Conservation (phyloP, 106 monocot genomes). For the Acorus gramineus region DNA sequence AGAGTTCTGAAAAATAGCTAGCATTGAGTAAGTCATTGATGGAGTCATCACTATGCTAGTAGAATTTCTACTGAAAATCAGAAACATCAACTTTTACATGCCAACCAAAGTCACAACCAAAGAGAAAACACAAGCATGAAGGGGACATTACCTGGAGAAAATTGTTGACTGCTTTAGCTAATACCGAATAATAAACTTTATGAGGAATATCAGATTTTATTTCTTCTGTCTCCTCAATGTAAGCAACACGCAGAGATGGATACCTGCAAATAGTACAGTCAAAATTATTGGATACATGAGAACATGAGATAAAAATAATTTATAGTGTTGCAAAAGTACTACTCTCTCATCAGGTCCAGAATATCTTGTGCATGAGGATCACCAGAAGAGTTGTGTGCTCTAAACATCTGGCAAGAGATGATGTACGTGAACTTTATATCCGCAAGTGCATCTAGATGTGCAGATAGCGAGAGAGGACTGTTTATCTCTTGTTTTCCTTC, state of each 20-base stretch:
- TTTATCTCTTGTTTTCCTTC: constrained; percentile 37
- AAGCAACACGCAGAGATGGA: constrained; percentile 56
- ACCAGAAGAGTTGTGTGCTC: constrained; percentile 41
- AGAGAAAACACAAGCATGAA: background rate
- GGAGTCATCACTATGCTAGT: too few relatives aligned
- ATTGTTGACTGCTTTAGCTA: constrained; percentile 57
- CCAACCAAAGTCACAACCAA: too few relatives aligned
- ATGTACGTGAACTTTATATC: constrained; percentile 77
- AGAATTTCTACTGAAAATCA: too few relatives aligned
- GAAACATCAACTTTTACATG: too few relatives aligned
- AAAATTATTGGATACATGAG: background rate
- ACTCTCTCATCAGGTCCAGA: constrained; percentile 64
- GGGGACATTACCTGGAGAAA: constrained; percentile 46
- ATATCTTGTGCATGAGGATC: constrained; percentile 66
- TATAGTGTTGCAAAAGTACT: background rate
- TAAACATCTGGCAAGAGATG: constrained; percentile 60
- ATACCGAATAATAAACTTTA: constrained; percentile 59
- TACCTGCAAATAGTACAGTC: constrained; percentile 27
- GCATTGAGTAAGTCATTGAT: too few relatives aligned
- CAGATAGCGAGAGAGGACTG: constrained; percentile 19
- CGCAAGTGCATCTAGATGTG: constrained; percentile 46
- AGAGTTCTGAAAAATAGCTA: too few relatives aligned
- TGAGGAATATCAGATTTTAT: constrained; percentile 14
- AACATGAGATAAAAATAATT: background rate
- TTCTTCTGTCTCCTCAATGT: constrained; percentile 70